phyloP scores from a whole-genome alignment of 768 basidiomycete genomes.

The Podaxis mareebaensis region DNA sequence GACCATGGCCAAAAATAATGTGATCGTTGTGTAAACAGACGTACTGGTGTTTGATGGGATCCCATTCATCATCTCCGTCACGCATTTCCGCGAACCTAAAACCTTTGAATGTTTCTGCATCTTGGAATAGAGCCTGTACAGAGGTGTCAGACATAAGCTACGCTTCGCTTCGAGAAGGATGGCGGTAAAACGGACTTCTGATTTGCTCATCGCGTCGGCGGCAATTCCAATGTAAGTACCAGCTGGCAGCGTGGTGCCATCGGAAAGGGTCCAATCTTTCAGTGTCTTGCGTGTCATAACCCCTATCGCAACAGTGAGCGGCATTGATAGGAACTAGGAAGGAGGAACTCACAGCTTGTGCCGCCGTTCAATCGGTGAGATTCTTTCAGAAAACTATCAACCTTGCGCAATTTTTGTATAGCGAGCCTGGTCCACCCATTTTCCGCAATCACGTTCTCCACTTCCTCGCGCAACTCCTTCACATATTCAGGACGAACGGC shows the following conservation, averaged over 20 bases:
- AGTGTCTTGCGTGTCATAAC: constrained; percentile 29
- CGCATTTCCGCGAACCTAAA: constrained; percentile 34
- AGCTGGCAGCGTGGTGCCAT: constrained; percentile 37
- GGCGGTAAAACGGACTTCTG: constrained; percentile 6
- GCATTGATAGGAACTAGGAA: not conserved
- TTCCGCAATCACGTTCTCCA: constrained; percentile 32
- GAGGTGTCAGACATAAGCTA: not conserved
- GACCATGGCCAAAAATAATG: constrained; percentile 39
- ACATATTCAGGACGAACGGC: constrained; percentile 35
- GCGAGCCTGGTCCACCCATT: constrained; percentile 38
- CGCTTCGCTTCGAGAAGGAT: not conserved
- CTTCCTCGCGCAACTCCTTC: constrained; percentile 41
- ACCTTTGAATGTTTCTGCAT: constrained; percentile 35
- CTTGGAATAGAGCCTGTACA: constrained; percentile 24
- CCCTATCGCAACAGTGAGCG: not conserved
- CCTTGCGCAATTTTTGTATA: constrained; percentile 38
- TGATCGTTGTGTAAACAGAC: constrained; percentile 31
- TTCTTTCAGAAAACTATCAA: constrained; percentile 50
- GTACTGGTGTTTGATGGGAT: constrained; percentile 32
- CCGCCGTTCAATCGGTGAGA: constrained; percentile 23
- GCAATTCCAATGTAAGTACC: constrained; percentile 32
- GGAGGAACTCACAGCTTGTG: not conserved
- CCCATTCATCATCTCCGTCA: constrained; percentile 19
- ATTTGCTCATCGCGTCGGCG: constrained; percentile 22
- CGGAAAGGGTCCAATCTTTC: constrained; percentile 38